Evolutionary conservation across 306 rosid species (phyloP).

Genomic region (Cajanus cajan): DNA sequence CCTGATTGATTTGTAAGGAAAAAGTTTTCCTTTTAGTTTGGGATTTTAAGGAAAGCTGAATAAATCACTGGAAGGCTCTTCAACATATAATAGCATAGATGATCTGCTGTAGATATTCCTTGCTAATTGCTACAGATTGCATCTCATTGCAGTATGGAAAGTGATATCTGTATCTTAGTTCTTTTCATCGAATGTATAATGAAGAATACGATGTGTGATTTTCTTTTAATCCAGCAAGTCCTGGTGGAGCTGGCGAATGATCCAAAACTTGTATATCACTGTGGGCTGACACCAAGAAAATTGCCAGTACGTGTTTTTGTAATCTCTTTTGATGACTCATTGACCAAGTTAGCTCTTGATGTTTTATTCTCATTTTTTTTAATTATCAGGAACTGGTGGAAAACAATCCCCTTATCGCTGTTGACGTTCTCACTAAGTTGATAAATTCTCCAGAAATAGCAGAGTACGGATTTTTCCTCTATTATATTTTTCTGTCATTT

Average conservation of each 20-base stretch:
- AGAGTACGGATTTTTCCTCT: constrained; percentile 58
- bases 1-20: neutral
- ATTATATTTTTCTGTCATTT: constrained; percentile 20
- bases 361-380: constrained; percentile 23
- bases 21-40: neutral
- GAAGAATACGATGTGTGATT: constrained; percentile 35
- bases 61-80: neutral
- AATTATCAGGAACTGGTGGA: constrained; percentile 85
- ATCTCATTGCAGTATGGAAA: constrained; percentile 5
- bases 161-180: constrained; percentile 24
- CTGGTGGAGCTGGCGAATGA: constrained; percentile 72
- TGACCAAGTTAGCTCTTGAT: constrained; percentile 4
- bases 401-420: constrained; percentile 92
- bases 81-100: neutral
- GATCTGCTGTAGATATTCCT: neutral
- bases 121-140: constrained; percentile 20
- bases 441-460: constrained; percentile 86
- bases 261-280: constrained; percentile 93
- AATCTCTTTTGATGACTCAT: constrained; percentile 19
- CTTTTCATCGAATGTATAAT: constrained; percentile 21
- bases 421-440: constrained; percentile 90
- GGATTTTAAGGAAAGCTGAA: constrained; percentile 2
- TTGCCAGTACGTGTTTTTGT: constrained; percentile 67
- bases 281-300: constrained; percentile 92
- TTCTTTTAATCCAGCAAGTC: constrained; percentile 68